Base-by-base conservation (phyloP, 2,329 filamentous ascomycete species). In the Apiospora rasikravindrae region DNA sequence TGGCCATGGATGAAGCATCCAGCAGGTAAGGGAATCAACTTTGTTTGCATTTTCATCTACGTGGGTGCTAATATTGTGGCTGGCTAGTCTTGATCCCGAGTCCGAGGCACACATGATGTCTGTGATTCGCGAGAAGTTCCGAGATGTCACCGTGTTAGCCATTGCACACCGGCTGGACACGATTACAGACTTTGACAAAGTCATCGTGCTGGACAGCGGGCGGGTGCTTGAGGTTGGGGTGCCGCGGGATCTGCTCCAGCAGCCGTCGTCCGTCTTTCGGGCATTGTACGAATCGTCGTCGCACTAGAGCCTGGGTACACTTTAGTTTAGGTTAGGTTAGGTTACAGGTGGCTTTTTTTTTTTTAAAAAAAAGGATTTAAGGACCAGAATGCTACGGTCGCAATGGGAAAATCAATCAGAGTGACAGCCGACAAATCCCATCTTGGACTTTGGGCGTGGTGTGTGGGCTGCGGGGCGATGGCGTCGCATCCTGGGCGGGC, bases 161-260 rank as follows among this genome's bases (percentile, higher is more conserved):
- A 69, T 72, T 42, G 89, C 89, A 0, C 87, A 88, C 78, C 79
- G 86, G 3, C 79, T 88, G 3, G 84, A 84, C 0, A 88, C 86
- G 0, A 85, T 88, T 72, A 85, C 84, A 74, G 81, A 86, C 70
- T 88, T 89, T 0, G 87, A 91, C 74, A 84, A 87, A 68, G 91
- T 91, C 51, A 80, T 90, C 8, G 89, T 91, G 3, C 80, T 91
- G 69, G 82, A 86, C 8, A 81, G 86, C 72, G 89, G 89, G 0
- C 77, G 82, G 61, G 83, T 88, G 6, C 80, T 88, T 14, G 89
- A 91, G 78, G 81, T 87, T 75, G 89, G 89, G 0, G 88, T 84
- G 1, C 89, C 91, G 71, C 84, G 88, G 11, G 83, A 87, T 66
- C 81, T 91, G 0, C 77, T 91, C 6, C 40, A 33, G 29, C 44